Evolutionary conservation across 208 protist genomes (phyloP).

Genomic region (Porcisia hertigi): DNA sequence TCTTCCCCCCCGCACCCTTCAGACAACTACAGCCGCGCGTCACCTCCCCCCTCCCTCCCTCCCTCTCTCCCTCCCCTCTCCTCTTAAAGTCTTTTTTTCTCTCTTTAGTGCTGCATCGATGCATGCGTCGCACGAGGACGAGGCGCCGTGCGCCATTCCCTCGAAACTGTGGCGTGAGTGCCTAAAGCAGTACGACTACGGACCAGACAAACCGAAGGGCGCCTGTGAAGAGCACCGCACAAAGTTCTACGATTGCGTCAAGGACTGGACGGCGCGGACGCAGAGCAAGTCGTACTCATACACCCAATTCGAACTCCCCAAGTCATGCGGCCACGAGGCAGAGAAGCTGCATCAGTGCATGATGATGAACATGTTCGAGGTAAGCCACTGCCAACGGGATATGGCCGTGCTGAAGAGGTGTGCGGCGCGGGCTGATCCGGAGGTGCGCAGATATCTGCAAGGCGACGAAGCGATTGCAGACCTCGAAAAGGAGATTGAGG

Average conservation of each 20-base stretch:
- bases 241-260: slow-evolving; percentile 81
- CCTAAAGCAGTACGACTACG: slow-evolving; percentile 87
- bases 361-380: slow-evolving; percentile 91
- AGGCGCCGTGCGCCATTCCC: slow-evolving; percentile 67
- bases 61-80: not conserved
- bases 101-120: not conserved
- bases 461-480: slow-evolving; percentile 57
- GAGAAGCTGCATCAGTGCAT: slow-evolving; percentile 88
- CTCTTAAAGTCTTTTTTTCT: not conserved
- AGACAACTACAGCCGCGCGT: no score
- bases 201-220: slow-evolving; percentile 67
- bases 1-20: no score
- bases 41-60: no score
- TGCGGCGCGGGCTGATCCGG: slow-evolving; percentile 51
- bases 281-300: slow-evolving; percentile 51
- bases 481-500: slow-evolving; percentile 44
- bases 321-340: slow-evolving; percentile 63
- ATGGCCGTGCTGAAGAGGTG: slow-evolving; percentile 85
- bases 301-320: slow-evolving; percentile 60
- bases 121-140: slow-evolving; percentile 13
- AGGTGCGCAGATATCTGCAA: slow-evolving; percentile 50
- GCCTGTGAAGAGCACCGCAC: slow-evolving; percentile 70
- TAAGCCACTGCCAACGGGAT: slow-evolving; percentile 60
- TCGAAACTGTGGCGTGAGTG: slow-evolving; percentile 83
- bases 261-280: slow-evolving; percentile 62